Conservation (phyloP, 169 alveolate genomes). For the Plasmodium gallinaceum region DNA sequence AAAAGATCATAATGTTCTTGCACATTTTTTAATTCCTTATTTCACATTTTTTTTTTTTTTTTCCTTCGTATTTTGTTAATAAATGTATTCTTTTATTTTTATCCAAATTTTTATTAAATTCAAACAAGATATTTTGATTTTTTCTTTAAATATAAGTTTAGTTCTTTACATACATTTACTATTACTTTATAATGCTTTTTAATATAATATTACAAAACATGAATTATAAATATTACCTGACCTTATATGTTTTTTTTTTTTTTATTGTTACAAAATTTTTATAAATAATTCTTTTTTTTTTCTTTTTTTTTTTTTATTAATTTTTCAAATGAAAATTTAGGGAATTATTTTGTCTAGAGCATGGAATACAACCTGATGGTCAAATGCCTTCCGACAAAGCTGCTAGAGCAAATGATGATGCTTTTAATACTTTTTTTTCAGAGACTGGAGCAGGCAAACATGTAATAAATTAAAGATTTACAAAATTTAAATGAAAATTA, state of each 20-base stretch:
- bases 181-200: background rate
- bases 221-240: background rate
- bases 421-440: slow-evolving; percentile 98
- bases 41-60: slow-evolving; percentile 10
- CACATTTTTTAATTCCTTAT: slow-evolving; percentile 2
- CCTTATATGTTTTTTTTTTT: background rate
- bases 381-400: slow-evolving; percentile 90
- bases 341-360: slow-evolving; percentile 91
- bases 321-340: slow-evolving; percentile 38
- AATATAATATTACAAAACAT: slow-evolving; percentile 1
- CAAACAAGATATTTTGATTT: background rate
- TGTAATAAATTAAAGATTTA: slow-evolving; percentile 78
- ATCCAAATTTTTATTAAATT: background rate
- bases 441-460: slow-evolving; percentile 99
- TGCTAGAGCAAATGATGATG: slow-evolving; percentile 96
- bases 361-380: slow-evolving; percentile 91
- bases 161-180: background rate
- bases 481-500: background rate
- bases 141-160: background rate
- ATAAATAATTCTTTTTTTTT: background rate
- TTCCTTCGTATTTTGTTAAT: no score
- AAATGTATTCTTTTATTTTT: background rate
- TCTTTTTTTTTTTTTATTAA: background rate
- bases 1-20: slow-evolving; percentile 15
- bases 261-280: slow-evolving; percentile 1